Percentiles rank a stretch among this genome's conserved stretches.
Evolutionary conservation across 139 green algal genomes (phyloP).

Genomic region (Monoraphidium neglectum): DNA sequence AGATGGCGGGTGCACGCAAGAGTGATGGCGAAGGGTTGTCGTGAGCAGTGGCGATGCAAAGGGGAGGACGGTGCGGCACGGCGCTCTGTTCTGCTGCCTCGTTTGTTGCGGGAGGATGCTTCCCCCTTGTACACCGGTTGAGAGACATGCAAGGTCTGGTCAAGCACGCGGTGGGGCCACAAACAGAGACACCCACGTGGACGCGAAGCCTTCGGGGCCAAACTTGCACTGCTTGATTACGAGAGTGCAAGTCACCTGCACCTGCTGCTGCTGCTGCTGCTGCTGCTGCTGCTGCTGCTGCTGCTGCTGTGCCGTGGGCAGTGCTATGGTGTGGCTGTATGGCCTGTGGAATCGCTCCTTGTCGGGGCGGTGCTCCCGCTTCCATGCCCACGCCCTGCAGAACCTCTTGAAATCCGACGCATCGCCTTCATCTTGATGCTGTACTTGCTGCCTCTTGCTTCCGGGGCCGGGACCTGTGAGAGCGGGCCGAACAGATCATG

Average conservation of each 20-base stretch:
- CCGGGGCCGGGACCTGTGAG: not conserved
- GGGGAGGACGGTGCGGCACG: too few species aligned
- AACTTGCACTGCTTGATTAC: slow-evolving; percentile 60
- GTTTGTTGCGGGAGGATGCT: too few species aligned
- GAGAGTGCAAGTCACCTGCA: slow-evolving; percentile 18
- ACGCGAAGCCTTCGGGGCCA: slow-evolving; percentile 61
- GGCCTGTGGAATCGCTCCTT: slow-evolving; percentile 62
- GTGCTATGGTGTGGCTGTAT: slow-evolving; percentile 49
- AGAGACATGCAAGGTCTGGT: too few species aligned
- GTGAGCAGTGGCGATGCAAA: too few species aligned
- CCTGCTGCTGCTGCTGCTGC: not conserved
- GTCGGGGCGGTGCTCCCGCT: slow-evolving; percentile 60
- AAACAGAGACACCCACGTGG: slow-evolving; percentile 35
- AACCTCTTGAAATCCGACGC: slow-evolving; percentile 10
- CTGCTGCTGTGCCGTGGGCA: not conserved
- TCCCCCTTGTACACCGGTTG: too few species aligned
- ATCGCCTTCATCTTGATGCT: not conserved
- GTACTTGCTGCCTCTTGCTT: slow-evolving; percentile 10
- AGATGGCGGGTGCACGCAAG: too few species aligned
- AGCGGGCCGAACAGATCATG: too few species aligned
- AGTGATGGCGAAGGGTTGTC: too few species aligned
- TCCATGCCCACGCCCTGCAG: slow-evolving; percentile 56
- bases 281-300: not conserved
- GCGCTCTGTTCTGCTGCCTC: too few species aligned
- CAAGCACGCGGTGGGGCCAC: not conserved